These are phyloP conservation scores for Starmerella etchellsii DNA, from an alignment of 805 yeast genomes.

Conservation along the genomic window DNA sequence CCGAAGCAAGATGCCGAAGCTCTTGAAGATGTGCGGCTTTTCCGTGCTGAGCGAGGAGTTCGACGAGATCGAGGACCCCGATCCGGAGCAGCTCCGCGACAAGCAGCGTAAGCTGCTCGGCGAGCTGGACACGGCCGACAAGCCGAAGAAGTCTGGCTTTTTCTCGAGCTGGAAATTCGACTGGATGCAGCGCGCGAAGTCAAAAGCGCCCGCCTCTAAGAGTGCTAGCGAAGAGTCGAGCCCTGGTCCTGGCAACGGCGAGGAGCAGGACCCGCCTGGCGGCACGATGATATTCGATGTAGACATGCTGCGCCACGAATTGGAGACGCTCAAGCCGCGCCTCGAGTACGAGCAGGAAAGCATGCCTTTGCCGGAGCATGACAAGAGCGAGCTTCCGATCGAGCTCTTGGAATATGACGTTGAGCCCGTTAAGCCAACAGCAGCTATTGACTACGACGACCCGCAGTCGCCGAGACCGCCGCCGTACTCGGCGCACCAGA, in stretches of 20 bases:
- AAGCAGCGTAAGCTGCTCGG: constrained; percentile 60
- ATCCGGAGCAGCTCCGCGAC: constrained; percentile 71
- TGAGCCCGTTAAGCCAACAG: constrained; percentile 7
- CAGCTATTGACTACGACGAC: constrained; percentile 14
- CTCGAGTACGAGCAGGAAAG: constrained; percentile 20
- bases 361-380: constrained; percentile 11
- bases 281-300: constrained; percentile 29
- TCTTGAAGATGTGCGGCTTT: constrained; percentile 58
- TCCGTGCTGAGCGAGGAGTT: constrained; percentile 81
- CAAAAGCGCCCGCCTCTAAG: constrained; percentile 7
- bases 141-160: constrained; percentile 28
- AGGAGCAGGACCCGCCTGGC: constrained; percentile 21
- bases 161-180: constrained; percentile 31
- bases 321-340: constrained; percentile 24
- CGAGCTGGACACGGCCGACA: constrained; percentile 40
- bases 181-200: constrained; percentile 41
- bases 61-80: constrained; percentile 91
- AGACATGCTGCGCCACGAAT: constrained; percentile 29
- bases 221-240: constrained; percentile 25
- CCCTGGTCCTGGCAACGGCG: constrained; percentile 18
- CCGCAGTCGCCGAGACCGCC: constrained; percentile 6
- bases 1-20: constrained; percentile 80
- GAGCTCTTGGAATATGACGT: constrained; percentile 9
- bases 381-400: constrained; percentile 6
- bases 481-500: not conserved